A percentile compares a stretch with the other conserved stretches of the same genome.
Evolutionary conservation across 305 asterid genomes (phyloP).

Genomic region (Fraxinus albicans): DNA sequence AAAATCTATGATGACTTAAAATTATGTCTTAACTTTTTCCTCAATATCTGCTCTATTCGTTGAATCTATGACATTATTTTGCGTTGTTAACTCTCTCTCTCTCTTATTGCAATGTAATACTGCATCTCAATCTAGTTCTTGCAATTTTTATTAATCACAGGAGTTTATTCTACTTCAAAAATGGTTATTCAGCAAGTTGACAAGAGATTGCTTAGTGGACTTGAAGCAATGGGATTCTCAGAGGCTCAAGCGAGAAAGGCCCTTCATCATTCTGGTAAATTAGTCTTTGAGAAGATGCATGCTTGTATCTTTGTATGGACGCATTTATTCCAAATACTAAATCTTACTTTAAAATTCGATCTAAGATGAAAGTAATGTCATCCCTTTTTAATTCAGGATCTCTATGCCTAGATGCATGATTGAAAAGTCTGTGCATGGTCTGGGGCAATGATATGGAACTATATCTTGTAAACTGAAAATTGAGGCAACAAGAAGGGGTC

Average conservation of each 20-base stretch:
- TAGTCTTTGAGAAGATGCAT: neutral
- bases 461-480: neutral
- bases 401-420: neutral
- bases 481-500: neutral
- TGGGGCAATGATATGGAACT: neutral
- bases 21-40: neutral
- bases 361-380: neutral
- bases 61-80: neutral
- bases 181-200: conserved; percentile 45
- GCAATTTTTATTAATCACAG: neutral
- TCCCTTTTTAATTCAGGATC: neutral
- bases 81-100: neutral
- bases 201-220: conserved; percentile 54
- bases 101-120: neutral
- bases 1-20: neutral
- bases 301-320: neutral
- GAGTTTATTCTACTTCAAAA: conserved; percentile 16
- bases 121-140: conserved; percentile 5
- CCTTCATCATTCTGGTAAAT: conserved; percentile 57
- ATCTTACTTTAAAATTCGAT: neutral
- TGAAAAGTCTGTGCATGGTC: neutral
- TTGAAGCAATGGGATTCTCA: conserved; percentile 69
- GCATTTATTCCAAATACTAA: neutral
- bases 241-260: conserved; percentile 55
- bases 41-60: neutral